Evolutionary conservation across 2,329 filamentous ascomycete species (phyloP).

Genomic region (Teratosphaeria viscida): DNA sequence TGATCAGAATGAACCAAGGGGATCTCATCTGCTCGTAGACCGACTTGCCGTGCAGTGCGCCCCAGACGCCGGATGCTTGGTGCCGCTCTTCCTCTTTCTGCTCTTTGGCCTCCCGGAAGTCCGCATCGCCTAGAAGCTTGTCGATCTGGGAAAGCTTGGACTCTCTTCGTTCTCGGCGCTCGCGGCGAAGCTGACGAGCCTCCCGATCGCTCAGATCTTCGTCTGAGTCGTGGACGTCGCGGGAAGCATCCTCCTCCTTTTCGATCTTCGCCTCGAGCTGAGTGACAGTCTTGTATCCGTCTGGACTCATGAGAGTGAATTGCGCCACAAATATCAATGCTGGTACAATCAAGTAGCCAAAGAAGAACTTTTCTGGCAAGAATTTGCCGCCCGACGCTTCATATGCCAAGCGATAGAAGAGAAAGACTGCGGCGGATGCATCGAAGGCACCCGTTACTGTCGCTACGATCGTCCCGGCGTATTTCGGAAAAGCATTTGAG

Average conservation of each 20-base stretch:
- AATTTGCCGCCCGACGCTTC: conserved; percentile 33
- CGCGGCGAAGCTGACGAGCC: conserved; percentile 44
- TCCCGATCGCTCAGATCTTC: conserved; percentile 45
- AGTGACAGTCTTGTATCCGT: conserved; percentile 48
- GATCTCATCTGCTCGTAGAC: conserved; percentile 64
- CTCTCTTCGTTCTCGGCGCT: conserved; percentile 50
- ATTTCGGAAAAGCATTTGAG: conserved; percentile 41
- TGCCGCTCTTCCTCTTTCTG: conserved; percentile 12
- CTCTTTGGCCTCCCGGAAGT: conserved; percentile 55
- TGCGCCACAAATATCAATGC: conserved; percentile 31
- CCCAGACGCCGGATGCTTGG: conserved; percentile 58
- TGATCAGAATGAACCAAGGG: conserved; percentile 77
- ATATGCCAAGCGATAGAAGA: conserved; percentile 38
- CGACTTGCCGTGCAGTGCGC: conserved; percentile 64
- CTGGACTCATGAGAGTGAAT: conserved; percentile 37
- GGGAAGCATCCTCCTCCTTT: conserved; percentile 48
- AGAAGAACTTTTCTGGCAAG: conserved; percentile 39
- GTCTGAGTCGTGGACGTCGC: conserved; percentile 45
- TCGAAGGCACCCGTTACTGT: conserved; percentile 43
- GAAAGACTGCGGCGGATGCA: conserved; percentile 39
- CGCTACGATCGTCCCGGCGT: conserved; percentile 39
- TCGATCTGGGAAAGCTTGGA: conserved; percentile 62
- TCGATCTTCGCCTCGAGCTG: conserved; percentile 74
- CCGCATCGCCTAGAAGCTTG: conserved; percentile 54
- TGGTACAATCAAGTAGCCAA: conserved; percentile 39